These are phyloP conservation scores for Phycomyces nitens DNA, from an alignment of 192 early-diverging fungal species.

Conservation along the genomic window DNA sequence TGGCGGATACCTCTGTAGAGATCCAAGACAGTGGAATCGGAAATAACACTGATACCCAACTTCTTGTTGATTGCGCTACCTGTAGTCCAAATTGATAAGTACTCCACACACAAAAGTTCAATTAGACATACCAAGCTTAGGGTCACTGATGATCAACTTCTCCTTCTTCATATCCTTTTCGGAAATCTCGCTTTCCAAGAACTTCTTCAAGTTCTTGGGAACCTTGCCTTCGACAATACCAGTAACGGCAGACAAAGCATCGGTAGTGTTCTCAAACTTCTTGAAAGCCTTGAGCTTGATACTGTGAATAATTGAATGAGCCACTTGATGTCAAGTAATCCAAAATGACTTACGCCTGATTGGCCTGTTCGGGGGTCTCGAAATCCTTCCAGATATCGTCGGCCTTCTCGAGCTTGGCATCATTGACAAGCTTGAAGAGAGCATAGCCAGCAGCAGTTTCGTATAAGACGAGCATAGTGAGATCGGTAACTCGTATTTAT, in stretches of 20 bases:
- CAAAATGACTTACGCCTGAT: slow-evolving; percentile 69
- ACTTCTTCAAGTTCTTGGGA: slow-evolving; percentile 90
- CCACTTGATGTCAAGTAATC: slow-evolving; percentile 3
- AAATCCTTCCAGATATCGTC: slow-evolving; percentile 88
- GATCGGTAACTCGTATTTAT: not conserved
- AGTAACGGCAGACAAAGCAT: slow-evolving; percentile 94
- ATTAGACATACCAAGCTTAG: slow-evolving; percentile 78
- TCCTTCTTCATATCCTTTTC: slow-evolving; percentile 92
- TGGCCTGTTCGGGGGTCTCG: slow-evolving; percentile 81
- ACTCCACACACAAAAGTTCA: not conserved
- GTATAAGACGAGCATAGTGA: slow-evolving; percentile 86
- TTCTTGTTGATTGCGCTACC: slow-evolving; percentile 81
- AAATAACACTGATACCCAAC: slow-evolving; percentile 78
- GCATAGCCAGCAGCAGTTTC: slow-evolving; percentile 97
- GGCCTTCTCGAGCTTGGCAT: slow-evolving; percentile 82
- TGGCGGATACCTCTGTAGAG: slow-evolving; percentile 93
- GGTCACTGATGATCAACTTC: slow-evolving; percentile 84
- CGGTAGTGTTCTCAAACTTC: slow-evolving; percentile 98
- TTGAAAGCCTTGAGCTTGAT: slow-evolving; percentile 94
- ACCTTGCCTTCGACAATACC: slow-evolving; percentile 95
- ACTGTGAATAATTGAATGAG: slow-evolving; percentile 29
- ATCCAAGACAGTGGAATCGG: slow-evolving; percentile 84
- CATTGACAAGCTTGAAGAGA: slow-evolving; percentile 92
- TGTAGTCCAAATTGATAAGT: slow-evolving; percentile 13
- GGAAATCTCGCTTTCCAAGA: slow-evolving; percentile 79